Conservation (phyloP, 2,329 filamentous ascomycete species). For the Sporothrix phasma region DNA sequence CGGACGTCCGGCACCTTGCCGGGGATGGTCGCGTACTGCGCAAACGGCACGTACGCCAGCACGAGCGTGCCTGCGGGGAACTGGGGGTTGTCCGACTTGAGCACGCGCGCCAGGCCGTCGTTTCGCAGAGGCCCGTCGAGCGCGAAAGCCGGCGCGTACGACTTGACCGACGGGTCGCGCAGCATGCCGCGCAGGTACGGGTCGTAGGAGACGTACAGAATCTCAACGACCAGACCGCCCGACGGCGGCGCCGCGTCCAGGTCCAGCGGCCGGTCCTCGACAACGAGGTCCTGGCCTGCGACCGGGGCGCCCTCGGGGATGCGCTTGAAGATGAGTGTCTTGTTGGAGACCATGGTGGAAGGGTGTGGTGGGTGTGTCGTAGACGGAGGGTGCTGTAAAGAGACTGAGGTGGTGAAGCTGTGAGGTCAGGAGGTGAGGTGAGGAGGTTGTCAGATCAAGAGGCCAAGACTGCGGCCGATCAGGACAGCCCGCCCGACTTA, state of each 20-base stretch:
- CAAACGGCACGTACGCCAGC: conserved; percentile 45
- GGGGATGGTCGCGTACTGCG: conserved; percentile 56
- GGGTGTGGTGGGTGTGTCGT: not conserved
- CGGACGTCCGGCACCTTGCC: conserved; percentile 27
- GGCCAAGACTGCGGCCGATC: too few relatives aligned
- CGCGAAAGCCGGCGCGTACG: conserved; percentile 55
- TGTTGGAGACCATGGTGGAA: conserved; percentile 42
- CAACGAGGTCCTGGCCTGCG: conserved; percentile 56
- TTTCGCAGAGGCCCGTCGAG: conserved; percentile 56
- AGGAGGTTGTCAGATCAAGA: too few relatives aligned
- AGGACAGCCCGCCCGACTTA: too few relatives aligned
- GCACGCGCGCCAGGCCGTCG: conserved; percentile 53
- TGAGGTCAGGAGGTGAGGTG: too few relatives aligned
- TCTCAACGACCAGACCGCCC: conserved; percentile 59
- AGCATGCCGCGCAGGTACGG: conserved; percentile 78
- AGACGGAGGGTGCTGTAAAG: not conserved
- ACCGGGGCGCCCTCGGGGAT: conserved; percentile 57
- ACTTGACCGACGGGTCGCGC: conserved; percentile 53
- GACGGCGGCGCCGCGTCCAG: conserved; percentile 44
- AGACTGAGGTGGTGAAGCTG: too few relatives aligned
- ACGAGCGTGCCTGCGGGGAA: conserved; percentile 62
- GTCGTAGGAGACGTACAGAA: conserved; percentile 68
- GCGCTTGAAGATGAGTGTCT: conserved; percentile 63
- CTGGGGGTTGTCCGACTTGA: conserved; percentile 52
- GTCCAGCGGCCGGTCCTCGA: conserved; percentile 61